Evolutionary conservation across 257 asterid species (phyloP).

Genomic region (Petunia secreta): DNA sequence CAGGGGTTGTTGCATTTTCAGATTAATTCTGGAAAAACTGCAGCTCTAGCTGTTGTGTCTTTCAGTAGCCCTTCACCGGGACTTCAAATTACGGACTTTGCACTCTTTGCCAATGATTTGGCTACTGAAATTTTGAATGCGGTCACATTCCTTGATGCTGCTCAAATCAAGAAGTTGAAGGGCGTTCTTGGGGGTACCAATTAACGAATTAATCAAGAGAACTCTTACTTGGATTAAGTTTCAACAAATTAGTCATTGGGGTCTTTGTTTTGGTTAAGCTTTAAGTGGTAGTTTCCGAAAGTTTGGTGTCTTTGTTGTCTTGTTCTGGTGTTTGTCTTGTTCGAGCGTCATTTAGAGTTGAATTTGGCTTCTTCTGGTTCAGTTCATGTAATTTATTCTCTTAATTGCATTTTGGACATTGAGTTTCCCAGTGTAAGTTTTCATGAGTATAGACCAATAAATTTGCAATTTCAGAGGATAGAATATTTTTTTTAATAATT

Average conservation of each 20-base stretch:
- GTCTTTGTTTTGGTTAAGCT: not conserved
- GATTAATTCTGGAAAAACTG: slow-evolving; percentile 56
- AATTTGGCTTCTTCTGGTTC: not conserved
- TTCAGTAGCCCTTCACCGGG: slow-evolving; percentile 74
- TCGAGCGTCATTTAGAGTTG: not conserved
- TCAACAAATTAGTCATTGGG: not conserved
- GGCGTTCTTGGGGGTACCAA: slow-evolving; percentile 52
- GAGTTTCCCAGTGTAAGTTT: not conserved
- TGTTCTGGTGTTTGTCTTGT: not conserved
- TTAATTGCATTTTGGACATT: not conserved
- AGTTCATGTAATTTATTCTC: not conserved
- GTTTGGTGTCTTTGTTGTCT: not conserved
- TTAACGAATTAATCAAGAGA: slow-evolving; percentile 24
- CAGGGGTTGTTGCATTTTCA: slow-evolving; percentile 79
- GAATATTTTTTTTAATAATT: too few relatives aligned
- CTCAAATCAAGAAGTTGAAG: slow-evolving; percentile 60
- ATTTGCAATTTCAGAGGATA: too few relatives aligned
- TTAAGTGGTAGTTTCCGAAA: not conserved
- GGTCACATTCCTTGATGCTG: slow-evolving; percentile 63
- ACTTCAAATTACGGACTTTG: slow-evolving; percentile 59
- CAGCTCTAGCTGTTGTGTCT: slow-evolving; percentile 56
- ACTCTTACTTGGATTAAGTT: not conserved
- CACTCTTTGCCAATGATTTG: slow-evolving; percentile 58
- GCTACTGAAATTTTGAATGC: slow-evolving; percentile 49
- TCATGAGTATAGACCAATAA: not conserved